Base-by-base conservation (phyloP, 306 rosid species). In the Heteromeles arbutifolia region DNA sequence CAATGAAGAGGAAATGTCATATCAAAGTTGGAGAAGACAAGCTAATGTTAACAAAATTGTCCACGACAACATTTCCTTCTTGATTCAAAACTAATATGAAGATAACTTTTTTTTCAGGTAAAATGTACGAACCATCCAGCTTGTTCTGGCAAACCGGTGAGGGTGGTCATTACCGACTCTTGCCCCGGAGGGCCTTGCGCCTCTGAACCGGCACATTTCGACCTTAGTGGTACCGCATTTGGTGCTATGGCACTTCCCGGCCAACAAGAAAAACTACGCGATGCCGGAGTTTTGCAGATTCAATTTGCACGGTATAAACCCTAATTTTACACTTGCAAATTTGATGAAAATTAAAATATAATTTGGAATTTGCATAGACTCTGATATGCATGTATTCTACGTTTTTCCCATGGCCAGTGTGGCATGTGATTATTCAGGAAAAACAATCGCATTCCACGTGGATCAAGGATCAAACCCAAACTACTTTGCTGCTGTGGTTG, bases 151-250 rank as follows among this genome's bases (percentile, higher is more conserved):
- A 77, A 65, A 32, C 67, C 84, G 2, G 84, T 80, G 66, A 82
- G 82, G 37, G 86, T 85, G 48, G 80, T 82, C 4, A 80, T 80
- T 25, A 85, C 86, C 0, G 86, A 85, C 66, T 77, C 54, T 26
- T 85, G 86, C 81, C 85, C 83, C 0, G 89, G 89, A 58, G 80
- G 80, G 2, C 72, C 68, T 11, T 77, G 84, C 52, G 75, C 34
- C 0, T 53, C 78, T 0, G 84, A 43, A 3, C 6, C 86, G 11
- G 84, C 84, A 57, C 89, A 85, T 44, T 85, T 85, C 8, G 89
- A 85, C 29, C 81, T 85, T 7, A 85, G 89, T 3, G 89, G 89
- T 21, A 82, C 89, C 39, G 83, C 89, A 5, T 80, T 85, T n/a
- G 86, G 89, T 43, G 84, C 86, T 76, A 82, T 85, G 89, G 86